Evolutionary conservation across 805 yeast species (phyloP), one percentile per base, ranked within the genome.

Genomic region (Kockiozyma suomiensis): DNA sequence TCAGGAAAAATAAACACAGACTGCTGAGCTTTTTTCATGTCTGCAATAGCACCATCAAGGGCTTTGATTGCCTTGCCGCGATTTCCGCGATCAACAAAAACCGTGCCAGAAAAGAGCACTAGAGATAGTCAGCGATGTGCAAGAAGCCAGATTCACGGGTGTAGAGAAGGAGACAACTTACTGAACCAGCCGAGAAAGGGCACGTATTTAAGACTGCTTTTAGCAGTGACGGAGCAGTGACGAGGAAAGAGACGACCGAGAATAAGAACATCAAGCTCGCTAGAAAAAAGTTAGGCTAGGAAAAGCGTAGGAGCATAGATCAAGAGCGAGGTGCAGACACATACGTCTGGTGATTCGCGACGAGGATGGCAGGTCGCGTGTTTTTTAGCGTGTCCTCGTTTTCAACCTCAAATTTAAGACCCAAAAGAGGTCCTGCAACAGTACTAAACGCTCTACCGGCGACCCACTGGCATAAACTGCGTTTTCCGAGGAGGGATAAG

Each of bases 111-210:
- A 25, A 90, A 81, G 26, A 84, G 70, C 99, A 94, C 92, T 61
- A 28, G 4, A 26, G n/a, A n/a, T n/a, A n/a, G n/a, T n/a, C n/a
- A n/a, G n/a, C n/a, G n/a, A n/a, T n/a, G n/a, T n/a, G n/a, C n/a
- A n/a, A n/a, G n/a, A n/a, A n/a, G n/a, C n/a, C n/a, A n/a, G n/a
- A n/a, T n/a, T n/a, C n/a, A n/a, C n/a, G n/a, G n/a, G n/a, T n/a
- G 4, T 17, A 30, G 42, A 21, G 0, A 13, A n/a, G 32, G 10
- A 15, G 45, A 19, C 15, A 30, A 43, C 62, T n/a, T 51, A 61
- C 61, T 69, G 76, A 92, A 94, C 98, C 97, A 93, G 13, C 99
- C 99, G 68, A 94, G 79, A 69, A 94, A 82, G 17, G 99, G 99
- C 54, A 90, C 78, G 71, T 83, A 90, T 69, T 88, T 85, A 69